Evolutionary conservation across 176 grass and related monocot genomes (phyloP).

Genomic region (Chloris gayana): DNA sequence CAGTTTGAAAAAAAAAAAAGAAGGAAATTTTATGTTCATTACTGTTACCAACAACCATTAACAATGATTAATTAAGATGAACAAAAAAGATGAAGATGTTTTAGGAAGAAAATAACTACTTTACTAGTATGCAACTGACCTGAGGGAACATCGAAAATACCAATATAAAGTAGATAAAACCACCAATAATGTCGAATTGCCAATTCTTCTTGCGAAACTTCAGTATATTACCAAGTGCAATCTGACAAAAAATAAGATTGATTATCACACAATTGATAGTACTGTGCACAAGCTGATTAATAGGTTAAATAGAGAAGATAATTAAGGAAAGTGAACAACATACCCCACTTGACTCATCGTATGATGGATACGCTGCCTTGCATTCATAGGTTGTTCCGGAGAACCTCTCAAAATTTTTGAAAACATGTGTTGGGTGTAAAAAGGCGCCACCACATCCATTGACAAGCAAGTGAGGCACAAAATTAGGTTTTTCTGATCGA

Average conservation of each 20-base stretch:
- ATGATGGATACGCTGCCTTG: conserved; percentile 88
- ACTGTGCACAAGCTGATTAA: conserved; percentile 6
- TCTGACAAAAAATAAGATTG: conserved; percentile 59
- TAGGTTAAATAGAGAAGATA: conserved; percentile 26
- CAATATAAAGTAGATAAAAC: conserved; percentile 97
- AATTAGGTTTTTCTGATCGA: conserved; percentile 60
- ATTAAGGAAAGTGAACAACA: conserved; percentile 8
- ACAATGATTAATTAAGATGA: conserved; percentile 4
- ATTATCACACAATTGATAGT: conserved; percentile 23
- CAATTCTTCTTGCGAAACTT: conserved; percentile 99
- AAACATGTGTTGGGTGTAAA: conserved; percentile 97
- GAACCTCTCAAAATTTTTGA: conserved; percentile 74
- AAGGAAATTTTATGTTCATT: background rate
- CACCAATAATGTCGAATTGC: conserved; percentile 96
- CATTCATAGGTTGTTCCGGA: conserved; percentile 74
- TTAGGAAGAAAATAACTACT: conserved; percentile 21
- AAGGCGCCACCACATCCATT: conserved; percentile 98
- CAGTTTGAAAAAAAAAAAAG: background rate
- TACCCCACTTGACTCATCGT: conserved; percentile 88
- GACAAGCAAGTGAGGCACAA: conserved; percentile 82
- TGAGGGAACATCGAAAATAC: conserved; percentile 94
- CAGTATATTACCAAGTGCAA: conserved; percentile 88
- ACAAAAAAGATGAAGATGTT: background rate
- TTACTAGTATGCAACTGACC: conserved; percentile 48
- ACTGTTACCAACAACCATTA: conserved; percentile 10